phyloP scores from a whole-genome alignment of 108 stramenopile species.

The Cyclotella baltica region DNA sequence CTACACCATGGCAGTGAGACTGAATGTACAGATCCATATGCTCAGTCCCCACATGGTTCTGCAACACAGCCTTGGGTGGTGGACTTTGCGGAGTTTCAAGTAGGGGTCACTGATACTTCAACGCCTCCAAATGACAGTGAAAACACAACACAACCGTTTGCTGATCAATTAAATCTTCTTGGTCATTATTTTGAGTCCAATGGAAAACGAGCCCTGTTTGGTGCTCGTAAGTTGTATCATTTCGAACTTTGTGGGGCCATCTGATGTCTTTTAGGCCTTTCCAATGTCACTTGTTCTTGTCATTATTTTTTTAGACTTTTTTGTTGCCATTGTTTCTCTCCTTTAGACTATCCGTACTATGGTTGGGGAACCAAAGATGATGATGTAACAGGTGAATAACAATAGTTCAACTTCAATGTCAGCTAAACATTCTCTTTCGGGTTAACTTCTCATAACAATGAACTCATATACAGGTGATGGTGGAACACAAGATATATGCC shows the following conservation, averaged over 20 bases:
- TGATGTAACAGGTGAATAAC: conserved; percentile 10
- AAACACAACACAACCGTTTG: not conserved
- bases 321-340: not conserved
- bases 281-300: not conserved
- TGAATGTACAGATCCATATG: not conserved
- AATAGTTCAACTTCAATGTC: too few species aligned
- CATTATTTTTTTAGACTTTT: not conserved
- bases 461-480: not conserved
- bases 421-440: too few species aligned
- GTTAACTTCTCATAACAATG: too few species aligned
- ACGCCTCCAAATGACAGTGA: not conserved
- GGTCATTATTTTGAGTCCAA: conserved; percentile 5
- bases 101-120: conserved; percentile 3
- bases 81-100: conserved; percentile 9
- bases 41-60: not conserved
- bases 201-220: not conserved
- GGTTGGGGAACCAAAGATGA: conserved; percentile 11
- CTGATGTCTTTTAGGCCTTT: not conserved
- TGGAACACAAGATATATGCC: not conserved
- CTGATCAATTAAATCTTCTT: conserved; percentile 8
- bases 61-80: conserved; percentile 6
- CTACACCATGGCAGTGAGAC: conserved; percentile 4
- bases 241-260: not conserved
- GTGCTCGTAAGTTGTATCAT: not conserved
- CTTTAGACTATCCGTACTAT: conserved; percentile 13